Evolutionary conservation across 352 stramenopile species (phyloP), one percentile per base, ranked within the genome.

Genomic region (Phytophthora tentaculata): DNA sequence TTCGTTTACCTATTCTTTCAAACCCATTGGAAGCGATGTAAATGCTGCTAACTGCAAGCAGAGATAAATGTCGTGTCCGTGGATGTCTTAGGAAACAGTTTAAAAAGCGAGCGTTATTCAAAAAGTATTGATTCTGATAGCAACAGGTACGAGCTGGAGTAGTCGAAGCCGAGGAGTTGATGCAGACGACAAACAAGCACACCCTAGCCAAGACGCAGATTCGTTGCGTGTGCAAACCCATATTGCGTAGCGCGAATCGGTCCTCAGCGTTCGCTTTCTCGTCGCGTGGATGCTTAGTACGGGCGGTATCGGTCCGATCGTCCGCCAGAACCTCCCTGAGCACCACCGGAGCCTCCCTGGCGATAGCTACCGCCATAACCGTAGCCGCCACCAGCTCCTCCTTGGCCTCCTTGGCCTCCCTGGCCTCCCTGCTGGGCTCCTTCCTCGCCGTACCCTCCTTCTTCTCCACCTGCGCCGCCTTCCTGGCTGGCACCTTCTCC

Each of bases 251-350:
- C 20, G 56, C 13, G 17, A 28, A 57, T 72, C 54, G 35, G 39
- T 32, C 52, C 43, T 56, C 56, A 55, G 41, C n/a, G 45, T 71
- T 65, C 43, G 24, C 45, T 47, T 64, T 74, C 50, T 76, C 45
- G 59, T 56, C 52, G 39, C 61, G 28, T 56, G 14, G 20, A 35
- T 59, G 51, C 56, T 89, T 83, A 95, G 74, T 95, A 95, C 51
- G 87, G 87, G 64, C 87, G 87, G 77, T 95, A 95, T 80, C 87
- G 80, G 23, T 95, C 87, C 70, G 87, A 91, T 58, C 85, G 79
- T 28, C 81, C 81, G 44, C 81, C 79, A 29, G 81, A 85, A 37
- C 76, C 86, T 61, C 78, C 88, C 71, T 81, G 81, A 44, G 64
- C 74, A 32, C 70, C 71, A 57, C 77, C 71, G 2, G 71, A 52